Evolutionary conservation across 805 yeast species (phyloP).

Genomic region (Yamadazyma philogaea): DNA sequence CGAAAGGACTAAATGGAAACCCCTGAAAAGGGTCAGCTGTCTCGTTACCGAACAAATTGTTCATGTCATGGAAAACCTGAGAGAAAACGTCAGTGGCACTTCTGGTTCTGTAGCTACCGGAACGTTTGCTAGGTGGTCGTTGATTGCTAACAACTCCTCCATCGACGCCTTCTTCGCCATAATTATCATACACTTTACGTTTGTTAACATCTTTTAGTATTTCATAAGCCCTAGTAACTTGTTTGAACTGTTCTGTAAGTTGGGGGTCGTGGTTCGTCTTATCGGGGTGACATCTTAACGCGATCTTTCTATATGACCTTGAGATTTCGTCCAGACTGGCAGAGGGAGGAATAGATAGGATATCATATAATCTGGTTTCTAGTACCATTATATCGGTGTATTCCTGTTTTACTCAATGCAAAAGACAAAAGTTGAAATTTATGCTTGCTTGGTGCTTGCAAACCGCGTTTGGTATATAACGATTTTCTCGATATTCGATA

Average conservation of each 20-base stretch:
- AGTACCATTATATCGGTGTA: conserved; percentile 14
- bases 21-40: conserved; percentile 8
- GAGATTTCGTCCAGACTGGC: conserved; percentile 39
- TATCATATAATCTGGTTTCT: conserved; percentile 30
- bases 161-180: conserved; percentile 46
- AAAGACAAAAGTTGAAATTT: no score
- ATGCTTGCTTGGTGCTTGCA: no score
- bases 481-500: conserved; percentile 1
- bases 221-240: conserved; percentile 65
- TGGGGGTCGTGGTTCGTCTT: conserved; percentile 50
- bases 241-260: conserved; percentile 55
- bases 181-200: conserved; percentile 50
- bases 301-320: conserved; percentile 33
- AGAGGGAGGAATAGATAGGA: conserved; percentile 27
- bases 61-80: conserved; percentile 35
- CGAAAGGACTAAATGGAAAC: conserved; percentile 11
- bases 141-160: conserved; percentile 16
- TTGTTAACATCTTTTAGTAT: conserved; percentile 47
- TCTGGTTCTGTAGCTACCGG: conserved; percentile 8
- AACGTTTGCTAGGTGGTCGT: conserved; percentile 5
- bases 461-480: conserved; percentile 7
- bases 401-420: no score
- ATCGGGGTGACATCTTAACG: conserved; percentile 64
- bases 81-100: conserved; percentile 31
- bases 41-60: conserved; percentile 20